phyloP scores from a whole-genome alignment of 352 stramenopile species.

The Pythium vanterpoolii region DNA sequence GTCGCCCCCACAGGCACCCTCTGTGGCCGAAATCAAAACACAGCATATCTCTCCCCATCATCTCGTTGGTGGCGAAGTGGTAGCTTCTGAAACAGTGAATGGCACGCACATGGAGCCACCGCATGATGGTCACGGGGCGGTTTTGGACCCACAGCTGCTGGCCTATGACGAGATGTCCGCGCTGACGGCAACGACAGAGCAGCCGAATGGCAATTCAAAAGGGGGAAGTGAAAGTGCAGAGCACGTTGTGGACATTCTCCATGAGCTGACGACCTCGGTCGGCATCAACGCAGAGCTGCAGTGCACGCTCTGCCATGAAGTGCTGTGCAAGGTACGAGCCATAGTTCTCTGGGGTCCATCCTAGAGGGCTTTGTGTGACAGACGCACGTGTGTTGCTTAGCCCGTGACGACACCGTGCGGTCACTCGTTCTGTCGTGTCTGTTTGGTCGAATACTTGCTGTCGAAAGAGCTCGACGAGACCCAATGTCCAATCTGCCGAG shows the following conservation, averaged over 20 bases:
- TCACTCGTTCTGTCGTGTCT: slow-evolving; percentile 31
- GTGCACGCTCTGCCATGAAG: slow-evolving; percentile 30
- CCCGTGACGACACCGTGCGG: slow-evolving; percentile 25
- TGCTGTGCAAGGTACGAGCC: slow-evolving; percentile 23
- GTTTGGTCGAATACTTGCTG: slow-evolving; percentile 27
- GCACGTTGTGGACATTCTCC: slow-evolving; percentile 6
- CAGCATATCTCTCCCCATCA: not conserved
- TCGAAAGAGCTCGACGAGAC: slow-evolving; percentile 21
- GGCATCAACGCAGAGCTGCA: slow-evolving; percentile 23
- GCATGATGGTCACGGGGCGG: not conserved
- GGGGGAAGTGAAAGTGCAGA: not conserved
- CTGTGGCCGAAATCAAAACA: not conserved
- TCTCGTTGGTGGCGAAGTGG: not conserved
- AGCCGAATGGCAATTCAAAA: not conserved
- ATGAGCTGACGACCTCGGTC: slow-evolving; percentile 12
- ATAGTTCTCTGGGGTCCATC: not conserved
- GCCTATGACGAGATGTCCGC: not conserved
- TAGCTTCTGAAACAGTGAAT: not conserved
- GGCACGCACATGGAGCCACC: not conserved
- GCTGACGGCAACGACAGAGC: not conserved
- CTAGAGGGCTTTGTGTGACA: not conserved
- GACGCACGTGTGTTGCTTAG: not conserved
- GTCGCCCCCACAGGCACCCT: not conserved
- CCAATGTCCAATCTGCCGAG: slow-evolving; percentile 27
- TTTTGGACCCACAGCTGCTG: not conserved